Percentiles rank a stretch among this genome's conserved stretches.
Conservation (phyloP, 164 flowering plant species). For the Nymphaea thermarum region DNA sequence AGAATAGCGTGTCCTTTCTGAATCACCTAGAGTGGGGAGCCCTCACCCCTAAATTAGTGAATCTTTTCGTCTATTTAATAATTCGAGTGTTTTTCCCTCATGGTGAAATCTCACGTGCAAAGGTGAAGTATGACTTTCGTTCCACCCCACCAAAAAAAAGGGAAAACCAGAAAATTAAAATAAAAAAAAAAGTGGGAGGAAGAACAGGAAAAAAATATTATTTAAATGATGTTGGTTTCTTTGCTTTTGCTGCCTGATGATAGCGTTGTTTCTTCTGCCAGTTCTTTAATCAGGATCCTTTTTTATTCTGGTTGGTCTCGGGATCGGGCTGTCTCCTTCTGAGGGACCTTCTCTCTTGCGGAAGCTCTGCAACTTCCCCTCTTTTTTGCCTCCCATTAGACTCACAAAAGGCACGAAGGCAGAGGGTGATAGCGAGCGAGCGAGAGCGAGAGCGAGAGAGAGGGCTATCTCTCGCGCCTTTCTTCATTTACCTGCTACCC, state of each 20-base stretch:
- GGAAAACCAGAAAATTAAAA: neutral
- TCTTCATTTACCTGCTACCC: too few species aligned
- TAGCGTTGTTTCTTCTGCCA: conserved; percentile 12
- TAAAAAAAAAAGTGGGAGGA: neutral
- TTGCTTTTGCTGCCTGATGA: conserved; percentile 19
- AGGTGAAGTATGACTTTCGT: conserved; percentile 17
- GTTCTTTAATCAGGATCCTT: neutral
- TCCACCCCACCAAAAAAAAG: conserved; percentile 1
- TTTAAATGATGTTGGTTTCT: neutral
- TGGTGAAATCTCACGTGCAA: conserved; percentile 35
- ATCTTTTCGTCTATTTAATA: neutral
- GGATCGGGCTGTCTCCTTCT: conserved; percentile 43
- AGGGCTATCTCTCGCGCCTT: neutral
- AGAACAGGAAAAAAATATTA: conserved; percentile 6
- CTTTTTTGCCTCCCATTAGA: conserved; percentile 43
- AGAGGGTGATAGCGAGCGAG: conserved; percentile 8
- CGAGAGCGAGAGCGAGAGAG: neutral
- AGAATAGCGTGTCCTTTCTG: neutral
- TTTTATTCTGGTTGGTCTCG: conserved; percentile 15
- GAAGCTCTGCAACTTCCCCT: conserved; percentile 23
- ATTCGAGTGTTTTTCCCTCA: neutral
- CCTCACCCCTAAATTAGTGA: neutral
- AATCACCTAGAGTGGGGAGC: neutral
- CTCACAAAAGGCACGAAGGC: conserved; percentile 44
- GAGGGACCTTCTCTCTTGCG: conserved; percentile 23